Evolutionary conservation across 805 yeast genomes (phyloP), one percentile per base, ranked within the genome.

Genomic region (Kurtzmaniella cleridarum): DNA sequence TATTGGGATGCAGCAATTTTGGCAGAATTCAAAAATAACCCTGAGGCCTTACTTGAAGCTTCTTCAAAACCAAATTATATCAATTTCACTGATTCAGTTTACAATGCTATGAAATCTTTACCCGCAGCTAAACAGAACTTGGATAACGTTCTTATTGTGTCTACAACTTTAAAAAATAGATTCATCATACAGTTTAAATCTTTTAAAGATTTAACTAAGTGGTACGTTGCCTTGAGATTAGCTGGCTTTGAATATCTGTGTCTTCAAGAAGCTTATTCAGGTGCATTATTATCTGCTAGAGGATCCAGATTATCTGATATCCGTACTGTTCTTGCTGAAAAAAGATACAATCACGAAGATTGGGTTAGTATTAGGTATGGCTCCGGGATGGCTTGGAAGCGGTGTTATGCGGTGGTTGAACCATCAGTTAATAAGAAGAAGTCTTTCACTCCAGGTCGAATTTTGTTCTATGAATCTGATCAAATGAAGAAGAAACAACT

Each of bases 291-390:
- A 39, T 83, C 95, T 8, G 89, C 96, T n/a, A 74, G 95, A 53
- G 98, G 98, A 16, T 75, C 95, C 4, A 69, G 84, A 43, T 66
- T 93, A 43, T 81, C 91, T 39, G 98, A 95, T 54, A 89, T 93
- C 45, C 76, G 85, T 43, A 84, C 91, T 12, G 71, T 93, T 33
- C 69, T 93, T 41, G 83, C 95, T 1, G 95, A 85, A 47, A 82
- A 93, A 14, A 82, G 91, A 53, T 85, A 79, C 56, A 78, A 77
- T 42, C 93, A 88, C 54, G 96, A 87, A 59, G 96, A 90, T 53
- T 91, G 96, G 97, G 89, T 84, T 32, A 76, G 89, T 57, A 95
- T 93, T 13, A 73, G 98, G 47, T 93, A 91, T 60, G 98, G 98
- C 14, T 77, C 93, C 8, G 98, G 98, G 17, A 87, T 88, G 95